Evolutionary conservation across 805 yeast genomes (phyloP), one percentile per base, ranked within the genome.

Genomic region (Candida sanyiensis): DNA sequence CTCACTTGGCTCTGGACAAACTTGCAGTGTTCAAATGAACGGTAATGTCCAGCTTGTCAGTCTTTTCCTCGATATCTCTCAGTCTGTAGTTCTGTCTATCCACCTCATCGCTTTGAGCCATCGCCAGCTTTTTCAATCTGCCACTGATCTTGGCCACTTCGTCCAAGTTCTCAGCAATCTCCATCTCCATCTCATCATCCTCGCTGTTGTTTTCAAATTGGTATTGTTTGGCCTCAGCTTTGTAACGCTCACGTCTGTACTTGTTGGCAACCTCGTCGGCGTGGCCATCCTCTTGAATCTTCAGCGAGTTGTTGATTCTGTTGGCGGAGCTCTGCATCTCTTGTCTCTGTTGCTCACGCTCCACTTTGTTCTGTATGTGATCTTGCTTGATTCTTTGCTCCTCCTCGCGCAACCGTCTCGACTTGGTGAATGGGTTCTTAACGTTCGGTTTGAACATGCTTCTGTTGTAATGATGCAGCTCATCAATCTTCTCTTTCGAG

Each of bases 131-230:
- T 57, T 78, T 81, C 61, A 90, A 72, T 44, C 88, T 77, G 39
- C 71, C 70, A 23, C 95, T 75, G 42, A 81, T 74, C 28, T 70
- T 70, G 10, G 75, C 72, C 35, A 93, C 83, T 57, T 82, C 86
- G 51, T 84, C 89, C 59, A 90, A 66, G 54, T 93, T 93, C 46
- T 73, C 64, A 38, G 88, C 89, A 49, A 88, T 76, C 60, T 89
- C 96, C 46, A 81, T 75, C 57, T 90, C 97, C 75, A 87, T 75
- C 49, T 80, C 93, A 52, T 88, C 95, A 60, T 93, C 97, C 58
- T 90, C 97, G 35, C 79, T 78, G 61, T 90, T 97, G 35, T 83
- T 83, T 56, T 87, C 96, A 51, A 86, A 84, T 52, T 84, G 85
- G 61, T 82, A 88, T 47, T 77, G 66, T 41, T 75, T 66, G 2